phyloP scores from a whole-genome alignment of 2,329 filamentous ascomycete species.

The Beauveria sp. region DNA sequence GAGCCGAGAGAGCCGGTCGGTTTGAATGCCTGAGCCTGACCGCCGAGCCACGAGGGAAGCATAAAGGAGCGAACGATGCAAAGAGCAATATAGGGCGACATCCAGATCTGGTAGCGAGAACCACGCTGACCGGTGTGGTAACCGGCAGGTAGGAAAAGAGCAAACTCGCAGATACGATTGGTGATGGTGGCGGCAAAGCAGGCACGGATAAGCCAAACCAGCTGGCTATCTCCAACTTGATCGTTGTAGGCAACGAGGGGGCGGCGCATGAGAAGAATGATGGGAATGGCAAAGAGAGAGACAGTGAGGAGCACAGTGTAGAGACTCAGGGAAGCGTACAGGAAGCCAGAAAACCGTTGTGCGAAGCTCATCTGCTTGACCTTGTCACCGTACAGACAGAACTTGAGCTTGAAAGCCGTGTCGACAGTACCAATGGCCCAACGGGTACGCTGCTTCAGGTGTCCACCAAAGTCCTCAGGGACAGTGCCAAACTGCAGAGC shows the following conservation, averaged over 20 bases:
- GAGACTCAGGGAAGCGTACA: conserved; percentile 47
- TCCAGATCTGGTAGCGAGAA: conserved; percentile 51
- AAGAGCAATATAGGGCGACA: conserved; percentile 53
- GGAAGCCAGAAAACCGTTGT: conserved; percentile 51
- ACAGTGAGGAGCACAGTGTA: conserved; percentile 48
- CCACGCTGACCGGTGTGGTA: conserved; percentile 53
- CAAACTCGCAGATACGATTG: conserved; percentile 48
- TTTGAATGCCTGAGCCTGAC: conserved; percentile 50
- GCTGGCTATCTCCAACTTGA: conserved; percentile 31
- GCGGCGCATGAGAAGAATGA: conserved; percentile 50
- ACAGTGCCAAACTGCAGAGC: conserved; percentile 53
- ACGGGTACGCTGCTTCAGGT: conserved; percentile 49
- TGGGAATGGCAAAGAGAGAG: conserved; percentile 50
- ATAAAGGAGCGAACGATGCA: conserved; percentile 51
- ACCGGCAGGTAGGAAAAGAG: conserved; percentile 51
- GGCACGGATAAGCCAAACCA: conserved; percentile 50
- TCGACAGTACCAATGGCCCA: conserved; percentile 52
- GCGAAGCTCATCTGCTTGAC: conserved; percentile 46
- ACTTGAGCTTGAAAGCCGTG: conserved; percentile 52
- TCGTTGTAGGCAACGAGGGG: conserved; percentile 48
- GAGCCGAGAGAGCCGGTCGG: conserved; percentile 51
- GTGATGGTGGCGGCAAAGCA: conserved; percentile 43
- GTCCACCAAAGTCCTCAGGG: conserved; percentile 46
- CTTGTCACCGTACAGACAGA: conserved; percentile 47
- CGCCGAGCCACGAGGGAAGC: conserved; percentile 52